Conservation (phyloP, 192 early-diverging fungal genomes). For the Gonapodya prolifera region DNA sequence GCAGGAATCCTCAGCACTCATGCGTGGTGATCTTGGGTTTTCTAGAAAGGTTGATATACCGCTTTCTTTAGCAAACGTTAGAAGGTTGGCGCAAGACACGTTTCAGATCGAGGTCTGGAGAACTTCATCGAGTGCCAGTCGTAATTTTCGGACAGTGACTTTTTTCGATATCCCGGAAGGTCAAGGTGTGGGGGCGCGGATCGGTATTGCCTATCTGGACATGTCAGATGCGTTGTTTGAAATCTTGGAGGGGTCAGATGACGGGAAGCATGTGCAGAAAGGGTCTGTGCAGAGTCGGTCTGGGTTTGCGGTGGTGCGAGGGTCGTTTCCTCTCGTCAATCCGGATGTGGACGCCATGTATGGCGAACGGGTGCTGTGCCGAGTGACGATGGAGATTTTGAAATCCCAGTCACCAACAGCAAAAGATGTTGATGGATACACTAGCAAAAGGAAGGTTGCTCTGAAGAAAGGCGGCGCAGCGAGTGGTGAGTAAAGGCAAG, state of each 20-base stretch:
- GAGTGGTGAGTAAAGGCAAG: too few species aligned
- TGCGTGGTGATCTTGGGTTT: not conserved
- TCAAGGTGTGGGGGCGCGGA: not conserved
- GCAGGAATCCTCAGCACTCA: not conserved
- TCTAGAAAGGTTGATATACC: not conserved
- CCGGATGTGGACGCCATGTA: not conserved
- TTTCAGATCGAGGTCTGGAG: not conserved
- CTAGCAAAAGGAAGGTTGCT: too few species aligned
- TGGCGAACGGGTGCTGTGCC: not conserved
- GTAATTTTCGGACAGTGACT: not conserved
- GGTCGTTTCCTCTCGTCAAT: not conserved
- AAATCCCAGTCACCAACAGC: too few species aligned
- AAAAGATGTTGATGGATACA: too few species aligned
- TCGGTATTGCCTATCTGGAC: not conserved
- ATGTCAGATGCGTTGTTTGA: not conserved
- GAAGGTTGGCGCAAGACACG: not conserved
- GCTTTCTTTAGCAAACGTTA: not conserved
- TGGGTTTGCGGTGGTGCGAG: not conserved
- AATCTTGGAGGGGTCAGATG: not conserved
- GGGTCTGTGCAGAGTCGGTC: not conserved
- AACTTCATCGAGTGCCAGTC: not conserved
- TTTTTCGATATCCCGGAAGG: not conserved
- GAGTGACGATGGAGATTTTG: not conserved
- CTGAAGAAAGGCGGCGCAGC: too few species aligned
- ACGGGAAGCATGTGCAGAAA: not conserved